Base-by-base conservation (phyloP, 148 eudicot genomes). In the Simmondsia chinensis region DNA sequence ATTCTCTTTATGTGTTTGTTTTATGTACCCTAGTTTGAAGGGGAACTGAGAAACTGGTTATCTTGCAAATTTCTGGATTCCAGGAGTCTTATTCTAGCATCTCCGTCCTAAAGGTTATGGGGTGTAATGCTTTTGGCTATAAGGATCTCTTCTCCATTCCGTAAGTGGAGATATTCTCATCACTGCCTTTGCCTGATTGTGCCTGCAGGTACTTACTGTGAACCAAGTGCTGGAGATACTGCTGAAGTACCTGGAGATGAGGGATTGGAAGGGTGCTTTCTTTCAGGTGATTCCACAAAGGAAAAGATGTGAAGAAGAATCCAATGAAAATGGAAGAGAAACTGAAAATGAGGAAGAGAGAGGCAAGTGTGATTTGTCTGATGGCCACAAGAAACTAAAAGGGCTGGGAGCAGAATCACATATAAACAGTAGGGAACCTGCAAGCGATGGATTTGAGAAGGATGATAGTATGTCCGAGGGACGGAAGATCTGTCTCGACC, bases 141-240 rank as follows among this genome's bases (percentile, higher is more conserved):
- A 5, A 5, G 31, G 9, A 28, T 5, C 9, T 28, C 31, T 5
- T 28, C 5, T 28, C 6, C 9, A 5, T 28, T 5, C 31, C 9
- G 6, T 28, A 5, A 28, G 5, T 5, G 9, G 31, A 28, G 31
- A 9, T 9, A 28, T 28, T 6, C 15, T 14, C 13, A 17, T 43
- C 13, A 20, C 23, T 1, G 5, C 6, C 11, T 14, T 15, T 44
- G 4, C 31, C 32, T 23, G 2, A 17, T 18, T 54, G 4, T 60
- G 43, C 17, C 15, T 43, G 39, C 66, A 88, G 96, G 97, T 91
- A 40, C 88, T 91, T 14, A 91, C 97, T 0, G 97, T 91, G 44
- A 91, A 91, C 61, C 95, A 91, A 74, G 97, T 91, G 48, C 50
- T 82, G 52, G 97, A 91, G 76, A 91, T 91, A 61, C 61, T 91